Evolutionary conservation across 2,329 filamentous ascomycete species (phyloP), one percentile per base, ranked within the genome.

Genomic region (Aspergillus melleus): DNA sequence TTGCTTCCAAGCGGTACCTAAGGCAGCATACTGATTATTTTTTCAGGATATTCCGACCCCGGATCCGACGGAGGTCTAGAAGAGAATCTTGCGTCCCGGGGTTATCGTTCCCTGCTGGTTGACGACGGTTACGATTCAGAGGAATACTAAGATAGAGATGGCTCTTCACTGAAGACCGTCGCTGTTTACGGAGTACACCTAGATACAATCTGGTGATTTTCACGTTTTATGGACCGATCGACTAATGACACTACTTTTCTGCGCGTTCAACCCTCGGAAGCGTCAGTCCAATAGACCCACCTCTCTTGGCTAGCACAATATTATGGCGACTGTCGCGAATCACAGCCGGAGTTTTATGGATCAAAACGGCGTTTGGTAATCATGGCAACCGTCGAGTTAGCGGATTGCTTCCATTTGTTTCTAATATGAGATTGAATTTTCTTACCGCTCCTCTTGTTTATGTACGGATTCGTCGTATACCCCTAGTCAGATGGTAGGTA

Each of bases 61-160:
- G 92, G 96, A 71, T 89, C 87, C 55, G 91, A 96, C 69, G 92
- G 93, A 2, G 92, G 94, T 0, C 81, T 98, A 22, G 92, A 96
- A 71, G 92, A 96, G 70, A 94, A 98, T 72, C 79, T 99, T 61
- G 90, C 91, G 1, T 89, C 86, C 60, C 83, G 92, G 61, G 82
- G 90, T 64, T 96, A 93, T 75, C 85, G 91, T 59, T 89, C 91
- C 2, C 81, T 96, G 24, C 76, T 93, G 59, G 87, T 90, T 2
- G 90, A 95, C 65, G 90, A 94, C 51, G 90, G 86, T 63, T 86
- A 76, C 54, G 91, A 94, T 70, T 90, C 87, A 32, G 90, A 92
- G 55, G 89, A 91, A 59, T 79, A 80, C 49, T 79, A 29, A 29
- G 26, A 29, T 29, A 72, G 61, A 62, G 54, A 53, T 59, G 36